Evolutionary conservation across 768 basidiomycete genomes (phyloP).

Genomic region (Pleurotus ostreatus): DNA sequence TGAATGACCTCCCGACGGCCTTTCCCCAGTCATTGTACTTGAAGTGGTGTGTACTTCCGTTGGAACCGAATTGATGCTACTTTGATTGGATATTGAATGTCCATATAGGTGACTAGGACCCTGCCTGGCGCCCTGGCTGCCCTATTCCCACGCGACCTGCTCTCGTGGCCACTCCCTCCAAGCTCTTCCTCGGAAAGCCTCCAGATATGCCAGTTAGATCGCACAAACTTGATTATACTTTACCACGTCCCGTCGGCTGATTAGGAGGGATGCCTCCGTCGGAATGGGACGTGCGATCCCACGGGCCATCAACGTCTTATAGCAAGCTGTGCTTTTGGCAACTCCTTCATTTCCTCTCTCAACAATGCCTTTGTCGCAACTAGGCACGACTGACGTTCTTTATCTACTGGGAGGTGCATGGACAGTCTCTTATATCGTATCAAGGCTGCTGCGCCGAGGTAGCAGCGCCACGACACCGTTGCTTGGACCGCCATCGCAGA

Average conservation of each 20-base stretch:
- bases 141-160: no score
- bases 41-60: no score
- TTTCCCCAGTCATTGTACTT: no score
- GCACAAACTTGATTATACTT: no score
- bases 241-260: background rate
- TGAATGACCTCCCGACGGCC: no score
- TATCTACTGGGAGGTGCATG: background rate
- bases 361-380: background rate
- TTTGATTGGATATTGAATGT: no score
- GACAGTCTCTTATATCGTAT: background rate
- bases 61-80: no score
- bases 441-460: background rate
- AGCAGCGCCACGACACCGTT: slow-evolving; percentile 27
- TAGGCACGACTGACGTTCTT: background rate
- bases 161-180: no score
- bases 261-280: background rate
- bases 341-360: background rate
- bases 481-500: slow-evolving; percentile 37
- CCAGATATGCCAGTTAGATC: no score
- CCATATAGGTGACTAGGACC: no score
- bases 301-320: background rate
- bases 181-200: no score
- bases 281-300: background rate
- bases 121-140: no score
- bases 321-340: background rate